Base-by-base conservation (phyloP, 768 basidiomycete species). In the Collybiopsis confluens region DNA sequence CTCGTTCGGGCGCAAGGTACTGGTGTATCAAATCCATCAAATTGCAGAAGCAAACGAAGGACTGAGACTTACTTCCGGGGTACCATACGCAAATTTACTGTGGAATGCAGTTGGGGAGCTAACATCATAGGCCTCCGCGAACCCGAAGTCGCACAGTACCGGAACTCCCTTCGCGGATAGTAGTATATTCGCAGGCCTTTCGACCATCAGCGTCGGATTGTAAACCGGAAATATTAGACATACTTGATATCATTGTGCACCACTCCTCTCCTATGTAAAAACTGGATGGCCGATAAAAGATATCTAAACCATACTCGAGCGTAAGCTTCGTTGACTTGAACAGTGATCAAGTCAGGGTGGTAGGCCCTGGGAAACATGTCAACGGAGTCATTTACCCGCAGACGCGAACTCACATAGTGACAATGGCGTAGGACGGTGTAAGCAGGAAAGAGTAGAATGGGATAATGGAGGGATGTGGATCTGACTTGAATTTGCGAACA, bases 171-270 rank as follows among this genome's bases (percentile, higher is more conserved):
- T 77, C 52, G 72, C 69, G 1, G 90, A 89, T 43, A 99, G 75
- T 2, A 99, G 79, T 60, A 99, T 92, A 64, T 99, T 99, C 15
- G 93, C 91, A 1, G 93, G 93, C 62, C 92, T 95, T 58, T 8
- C 50, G 33, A 36, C 42, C 15, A 52, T 33, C 37, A 38, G 38
- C 38, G 18, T 5, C 13, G 18, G 6, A 40, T 40, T 40, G 5
- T 5, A 20, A 40, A 5, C 30, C 30, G 13, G 30, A 8, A 7
- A 58, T 36, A 4, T 47, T 36, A n/a, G 6, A 70, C 85, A 27
- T 62, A 92, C 89, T 95, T 96, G 76, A 96, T 92, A 64, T 96
- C 93, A 66, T 95, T 96, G 66, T 95, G 93, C 0, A 91, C 89
- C 36, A 92, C 85, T 46, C 91, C 90, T 47, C 84, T 85, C 49